Conservation (phyloP, 2,329 filamentous ascomycete species). For the Colletotrichum tropicale region DNA sequence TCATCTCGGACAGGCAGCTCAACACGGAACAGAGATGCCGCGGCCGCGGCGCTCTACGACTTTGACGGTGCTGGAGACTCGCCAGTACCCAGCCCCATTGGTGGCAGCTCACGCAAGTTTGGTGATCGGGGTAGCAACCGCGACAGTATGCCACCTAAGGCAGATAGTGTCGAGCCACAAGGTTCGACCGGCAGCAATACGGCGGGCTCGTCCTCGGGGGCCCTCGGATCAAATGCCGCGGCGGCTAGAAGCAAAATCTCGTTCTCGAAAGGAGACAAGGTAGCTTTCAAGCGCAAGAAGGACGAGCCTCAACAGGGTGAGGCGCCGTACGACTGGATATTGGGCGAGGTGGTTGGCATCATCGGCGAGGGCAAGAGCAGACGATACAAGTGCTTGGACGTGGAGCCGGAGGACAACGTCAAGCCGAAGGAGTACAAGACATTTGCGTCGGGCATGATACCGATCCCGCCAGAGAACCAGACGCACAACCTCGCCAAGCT, state of each 20-base stretch:
- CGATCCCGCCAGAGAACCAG: constrained; percentile 65
- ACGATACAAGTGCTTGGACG: constrained; percentile 80
- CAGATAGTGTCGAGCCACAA: constrained; percentile 61
- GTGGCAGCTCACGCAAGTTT: constrained; percentile 33
- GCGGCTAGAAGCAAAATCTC: constrained; percentile 47
- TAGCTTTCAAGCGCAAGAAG: constrained; percentile 68
- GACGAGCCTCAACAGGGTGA: constrained; percentile 46
- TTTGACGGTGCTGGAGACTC: constrained; percentile 51
- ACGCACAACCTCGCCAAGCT: constrained; percentile 61
- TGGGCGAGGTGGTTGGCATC: constrained; percentile 78
- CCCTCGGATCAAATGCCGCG: constrained; percentile 14
- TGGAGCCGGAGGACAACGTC: constrained; percentile 73
- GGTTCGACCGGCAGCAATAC: constrained; percentile 40
- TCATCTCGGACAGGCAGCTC: constrained; percentile 21
- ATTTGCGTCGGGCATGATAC: constrained; percentile 76
- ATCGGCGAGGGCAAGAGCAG: constrained; percentile 78
- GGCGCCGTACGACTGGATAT: constrained; percentile 67
- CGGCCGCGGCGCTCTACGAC: constrained; percentile 44
- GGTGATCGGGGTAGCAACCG: constrained; percentile 42
- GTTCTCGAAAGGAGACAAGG: constrained; percentile 67
- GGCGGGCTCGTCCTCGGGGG: constrained; percentile 28
- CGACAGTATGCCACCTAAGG: constrained; percentile 60
- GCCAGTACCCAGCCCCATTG: constrained; percentile 48
- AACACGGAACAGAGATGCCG: constrained; percentile 16
- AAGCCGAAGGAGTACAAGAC: constrained; percentile 74